phyloP scores from a whole-genome alignment of 768 basidiomycete species.

The Naganishia antarctica region DNA sequence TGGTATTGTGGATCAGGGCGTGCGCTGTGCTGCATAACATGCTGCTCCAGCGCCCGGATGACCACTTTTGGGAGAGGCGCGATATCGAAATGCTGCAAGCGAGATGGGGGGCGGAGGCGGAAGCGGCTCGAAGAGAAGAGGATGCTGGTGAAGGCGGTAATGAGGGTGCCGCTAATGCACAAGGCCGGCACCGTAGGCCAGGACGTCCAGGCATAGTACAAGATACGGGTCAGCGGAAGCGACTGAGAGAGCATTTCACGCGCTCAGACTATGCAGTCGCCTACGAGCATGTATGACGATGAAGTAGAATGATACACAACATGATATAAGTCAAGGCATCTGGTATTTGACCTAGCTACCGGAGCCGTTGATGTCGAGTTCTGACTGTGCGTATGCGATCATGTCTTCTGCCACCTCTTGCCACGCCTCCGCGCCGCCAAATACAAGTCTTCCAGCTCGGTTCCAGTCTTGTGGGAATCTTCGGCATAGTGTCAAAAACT shows the following conservation, averaged over 20 bases:
- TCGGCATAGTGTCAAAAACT: too few relatives aligned
- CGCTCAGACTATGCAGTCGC: not conserved
- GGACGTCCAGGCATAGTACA: not conserved
- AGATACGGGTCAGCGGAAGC: not conserved
- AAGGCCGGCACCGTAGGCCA: not conserved
- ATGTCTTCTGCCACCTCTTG: too few relatives aligned
- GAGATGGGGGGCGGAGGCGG: not conserved
- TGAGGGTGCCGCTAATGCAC: not conserved
- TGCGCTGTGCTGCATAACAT: not conserved
- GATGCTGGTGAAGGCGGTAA: not conserved
- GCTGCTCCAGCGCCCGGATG: not conserved
- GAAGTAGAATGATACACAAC: too few relatives aligned
- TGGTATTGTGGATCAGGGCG: not conserved
- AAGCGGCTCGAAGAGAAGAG: not conserved
- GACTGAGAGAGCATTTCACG: not conserved
- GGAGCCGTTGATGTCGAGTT: too few relatives aligned
- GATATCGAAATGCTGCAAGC: not conserved
- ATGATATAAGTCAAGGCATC: too few relatives aligned
- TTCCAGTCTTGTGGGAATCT: too few relatives aligned
- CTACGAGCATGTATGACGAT: not conserved
- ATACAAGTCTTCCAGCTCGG: too few relatives aligned
- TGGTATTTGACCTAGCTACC: too few relatives aligned
- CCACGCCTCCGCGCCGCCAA: too few relatives aligned
- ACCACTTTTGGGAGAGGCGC: not conserved
- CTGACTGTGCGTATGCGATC: too few relatives aligned